These are phyloP conservation scores for Quercus phellos DNA, from an alignment of 331 rosid species.

Conservation along the genomic window DNA sequence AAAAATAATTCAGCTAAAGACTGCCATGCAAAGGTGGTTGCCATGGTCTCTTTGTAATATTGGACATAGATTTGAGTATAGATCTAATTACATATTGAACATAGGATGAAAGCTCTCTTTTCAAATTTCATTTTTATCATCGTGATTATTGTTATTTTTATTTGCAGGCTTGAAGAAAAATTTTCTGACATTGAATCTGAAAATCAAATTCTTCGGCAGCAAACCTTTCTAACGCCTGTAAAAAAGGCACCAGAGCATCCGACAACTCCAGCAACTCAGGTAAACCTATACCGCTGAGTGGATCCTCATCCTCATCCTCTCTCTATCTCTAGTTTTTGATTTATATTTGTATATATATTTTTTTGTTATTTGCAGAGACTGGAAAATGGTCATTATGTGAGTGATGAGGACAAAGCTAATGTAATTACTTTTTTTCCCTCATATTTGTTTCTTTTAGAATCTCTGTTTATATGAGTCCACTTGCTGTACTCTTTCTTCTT, in stretches of 20 bases:
- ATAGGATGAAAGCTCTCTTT: neutral
- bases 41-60: slow-evolving; percentile 20
- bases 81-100: neutral
- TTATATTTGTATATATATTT: neutral
- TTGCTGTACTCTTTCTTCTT: neutral
- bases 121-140: slow-evolving; percentile 12
- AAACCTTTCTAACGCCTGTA: slow-evolving; percentile 53
- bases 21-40: slow-evolving; percentile 85
- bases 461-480: neutral
- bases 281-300: slow-evolving; percentile 24
- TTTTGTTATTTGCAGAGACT: slow-evolving; percentile 47
- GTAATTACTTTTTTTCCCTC: slow-evolving; percentile 37
- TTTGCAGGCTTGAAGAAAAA: slow-evolving; percentile 84
- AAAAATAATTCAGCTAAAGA: slow-evolving; percentile 83
- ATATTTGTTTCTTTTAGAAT: neutral
- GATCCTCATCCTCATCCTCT: slow-evolving; percentile 1
- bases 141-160: slow-evolving; percentile 25
- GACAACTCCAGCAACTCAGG: slow-evolving; percentile 52
- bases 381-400: slow-evolving; percentile 72
- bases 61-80: neutral
- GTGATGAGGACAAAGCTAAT: slow-evolving; percentile 49
- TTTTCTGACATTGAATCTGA: slow-evolving; percentile 77
- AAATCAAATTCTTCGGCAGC: slow-evolving; percentile 83
- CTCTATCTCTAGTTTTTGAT: neutral
- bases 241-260: slow-evolving; percentile 61